phyloP scores from a whole-genome alignment of 129 eudicot species.

The Rutidosis leptorrhynchoides region DNA sequence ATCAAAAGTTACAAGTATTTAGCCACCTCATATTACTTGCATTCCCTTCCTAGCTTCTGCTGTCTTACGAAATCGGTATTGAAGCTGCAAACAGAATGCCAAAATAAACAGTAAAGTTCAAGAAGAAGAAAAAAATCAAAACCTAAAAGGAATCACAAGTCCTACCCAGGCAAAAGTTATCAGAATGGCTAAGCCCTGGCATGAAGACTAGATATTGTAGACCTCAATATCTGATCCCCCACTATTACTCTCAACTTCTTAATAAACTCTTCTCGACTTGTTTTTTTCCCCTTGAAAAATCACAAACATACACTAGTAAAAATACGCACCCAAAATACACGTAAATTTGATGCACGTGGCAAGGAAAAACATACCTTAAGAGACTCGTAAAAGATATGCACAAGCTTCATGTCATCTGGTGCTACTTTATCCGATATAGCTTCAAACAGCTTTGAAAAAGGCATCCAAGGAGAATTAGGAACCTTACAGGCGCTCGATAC shows the following conservation, averaged over 20 bases:
- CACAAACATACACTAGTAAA: conserved; percentile 12
- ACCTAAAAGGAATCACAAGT: not conserved
- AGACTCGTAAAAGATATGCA: conserved; percentile 37
- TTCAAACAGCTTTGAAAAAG: conserved; percentile 49
- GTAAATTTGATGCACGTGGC: not conserved
- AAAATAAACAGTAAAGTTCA: not conserved
- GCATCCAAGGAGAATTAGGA: conserved; percentile 71
- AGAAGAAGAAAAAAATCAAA: not conserved
- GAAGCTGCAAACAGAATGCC: conserved; percentile 15
- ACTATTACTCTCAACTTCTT: conserved; percentile 53
- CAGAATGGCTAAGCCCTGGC: conserved; percentile 37
- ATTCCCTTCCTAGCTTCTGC: conserved; percentile 15
- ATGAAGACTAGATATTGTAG: conserved; percentile 49
- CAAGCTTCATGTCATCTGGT: conserved; percentile 39
- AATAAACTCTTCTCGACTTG: conserved; percentile 54
- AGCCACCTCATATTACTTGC: conserved; percentile 15
- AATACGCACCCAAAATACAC: not conserved
- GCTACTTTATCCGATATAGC: conserved; percentile 49
- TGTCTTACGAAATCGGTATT: not conserved
- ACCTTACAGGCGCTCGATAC: conserved; percentile 41
- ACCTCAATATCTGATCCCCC: conserved; percentile 57
- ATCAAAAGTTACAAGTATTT: conserved; percentile 13
- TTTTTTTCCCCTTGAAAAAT: conserved; percentile 43
- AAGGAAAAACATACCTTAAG: conserved; percentile 37
- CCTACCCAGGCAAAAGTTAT: not conserved